A percentile compares a stretch with the other conserved stretches of the same genome.
phyloP scores from a whole-genome alignment of 2,329 filamentous ascomycete species.

The Ophiostoma montium region DNA sequence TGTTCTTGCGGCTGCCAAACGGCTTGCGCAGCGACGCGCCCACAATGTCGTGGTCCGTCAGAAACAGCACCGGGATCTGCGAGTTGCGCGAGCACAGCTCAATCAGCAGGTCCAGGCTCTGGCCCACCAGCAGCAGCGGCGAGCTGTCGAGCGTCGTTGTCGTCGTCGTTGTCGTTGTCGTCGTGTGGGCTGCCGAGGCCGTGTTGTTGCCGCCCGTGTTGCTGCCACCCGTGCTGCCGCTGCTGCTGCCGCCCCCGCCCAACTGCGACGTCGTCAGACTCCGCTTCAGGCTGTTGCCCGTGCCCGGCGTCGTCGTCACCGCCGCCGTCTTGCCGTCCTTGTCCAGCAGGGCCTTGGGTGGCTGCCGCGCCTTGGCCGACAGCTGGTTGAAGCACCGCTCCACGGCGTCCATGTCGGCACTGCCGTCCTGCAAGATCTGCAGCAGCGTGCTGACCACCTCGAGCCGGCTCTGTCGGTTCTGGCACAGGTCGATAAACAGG shows the following conservation, averaged over 20 bases:
- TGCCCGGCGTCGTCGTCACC: slow-evolving; percentile 60
- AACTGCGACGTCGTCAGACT: slow-evolving; percentile 61
- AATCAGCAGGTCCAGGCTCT: slow-evolving; percentile 75
- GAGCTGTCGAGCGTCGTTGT: slow-evolving; percentile 73
- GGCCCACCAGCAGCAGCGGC: slow-evolving; percentile 87
- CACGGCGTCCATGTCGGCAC: slow-evolving; percentile 80
- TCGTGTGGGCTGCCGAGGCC: too few species aligned
- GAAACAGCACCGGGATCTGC: slow-evolving; percentile 80
- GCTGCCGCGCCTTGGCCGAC: slow-evolving; percentile 75
- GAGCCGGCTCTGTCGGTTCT: slow-evolving; percentile 89
- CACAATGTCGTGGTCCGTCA: slow-evolving; percentile 78
- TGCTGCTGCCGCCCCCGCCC: slow-evolving; percentile 14
- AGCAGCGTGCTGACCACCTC: slow-evolving; percentile 89
- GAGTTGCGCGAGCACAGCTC: slow-evolving; percentile 74
- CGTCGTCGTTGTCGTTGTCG: neutral
- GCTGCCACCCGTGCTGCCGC: neutral
- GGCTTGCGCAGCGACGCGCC: slow-evolving; percentile 62
- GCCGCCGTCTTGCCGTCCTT: slow-evolving; percentile 18
- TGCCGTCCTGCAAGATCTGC: slow-evolving; percentile 90
- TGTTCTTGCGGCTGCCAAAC: slow-evolving; percentile 67
- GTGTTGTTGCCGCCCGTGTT: too few species aligned
- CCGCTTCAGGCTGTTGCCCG: slow-evolving; percentile 20
- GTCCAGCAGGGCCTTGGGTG: slow-evolving; percentile 30
- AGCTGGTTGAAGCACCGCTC: slow-evolving; percentile 92
- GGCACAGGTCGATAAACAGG: slow-evolving; percentile 80